Conservation (phyloP, 2,329 filamentous ascomycete species). For the Davidsoniella neocaledoniae region DNA sequence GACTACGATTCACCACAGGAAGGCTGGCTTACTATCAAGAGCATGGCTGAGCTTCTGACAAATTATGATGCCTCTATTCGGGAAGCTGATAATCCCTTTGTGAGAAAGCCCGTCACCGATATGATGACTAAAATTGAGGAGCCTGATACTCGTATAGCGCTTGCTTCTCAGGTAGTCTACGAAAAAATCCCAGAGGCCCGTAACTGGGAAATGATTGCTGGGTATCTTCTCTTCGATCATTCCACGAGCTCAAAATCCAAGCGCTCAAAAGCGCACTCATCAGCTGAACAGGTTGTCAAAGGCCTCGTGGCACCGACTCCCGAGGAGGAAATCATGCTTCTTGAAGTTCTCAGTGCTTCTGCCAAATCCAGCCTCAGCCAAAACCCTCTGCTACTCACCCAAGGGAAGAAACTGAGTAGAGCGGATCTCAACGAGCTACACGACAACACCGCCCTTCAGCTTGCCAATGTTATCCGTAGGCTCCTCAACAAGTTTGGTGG, state of each 20-base stretch:
- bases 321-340: conserved; percentile 65
- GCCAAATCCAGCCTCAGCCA: conserved; percentile 57
- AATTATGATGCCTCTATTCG: conserved; percentile 44
- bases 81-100: conserved; percentile 5
- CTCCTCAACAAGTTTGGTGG: conserved; percentile 88
- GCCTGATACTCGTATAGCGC: conserved; percentile 64
- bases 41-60: conserved; percentile 66
- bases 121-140: conserved; percentile 45
- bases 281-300: conserved; percentile 46
- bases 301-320: conserved; percentile 55
- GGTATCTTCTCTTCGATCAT: conserved; percentile 86
- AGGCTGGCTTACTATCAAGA: conserved; percentile 86
- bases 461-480: conserved; percentile 65
- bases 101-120: conserved; percentile 25
- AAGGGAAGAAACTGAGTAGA: conserved; percentile 38
- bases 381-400: conserved; percentile 15
- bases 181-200: conserved; percentile 65
- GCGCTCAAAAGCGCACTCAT: conserved; percentile 28
- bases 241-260: conserved; percentile 40
- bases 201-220: conserved; percentile 76
- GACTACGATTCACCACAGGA: conserved; percentile 60
- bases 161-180: conserved; percentile 74
- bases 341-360: conserved; percentile 72
- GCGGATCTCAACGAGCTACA: conserved; percentile 53
- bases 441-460: conserved; percentile 60